These are phyloP conservation scores for Zygosaccharomyces pseudobailii DNA, from an alignment of 1,139 yeast species.

Conservation along the genomic window DNA sequence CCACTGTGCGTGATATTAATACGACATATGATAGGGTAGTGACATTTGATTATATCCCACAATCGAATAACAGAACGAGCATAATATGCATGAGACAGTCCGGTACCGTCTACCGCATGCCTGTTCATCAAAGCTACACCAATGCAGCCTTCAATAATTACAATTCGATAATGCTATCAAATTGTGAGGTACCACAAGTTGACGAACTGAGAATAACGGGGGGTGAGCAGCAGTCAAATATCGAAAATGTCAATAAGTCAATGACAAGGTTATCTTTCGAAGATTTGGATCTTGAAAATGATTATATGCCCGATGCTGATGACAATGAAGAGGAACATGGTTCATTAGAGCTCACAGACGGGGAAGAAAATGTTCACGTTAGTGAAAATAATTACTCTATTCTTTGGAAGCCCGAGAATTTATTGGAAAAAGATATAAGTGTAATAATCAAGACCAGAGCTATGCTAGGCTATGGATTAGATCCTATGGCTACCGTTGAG, in stretches of 20 bases:
- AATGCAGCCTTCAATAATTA: constrained; percentile 61
- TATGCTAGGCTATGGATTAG: constrained; percentile 64
- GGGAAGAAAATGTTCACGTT: constrained; percentile 18
- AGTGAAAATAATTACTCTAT: constrained; percentile 23
- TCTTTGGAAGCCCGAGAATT: constrained; percentile 33
- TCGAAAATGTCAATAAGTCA: constrained; percentile 19
- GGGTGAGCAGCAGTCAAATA: constrained; percentile 38
- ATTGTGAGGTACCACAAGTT: constrained; percentile 44
- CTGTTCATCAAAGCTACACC: constrained; percentile 63
- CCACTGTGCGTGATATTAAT: constrained; percentile 68
- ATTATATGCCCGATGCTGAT: constrained; percentile 17
- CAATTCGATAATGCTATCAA: constrained; percentile 65
- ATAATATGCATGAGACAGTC: constrained; percentile 86
- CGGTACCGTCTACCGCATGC: constrained; percentile 80
- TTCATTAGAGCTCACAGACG: constrained; percentile 32
- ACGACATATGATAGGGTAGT: constrained; percentile 78
- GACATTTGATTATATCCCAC: constrained; percentile 78
- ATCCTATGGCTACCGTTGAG: constrained; percentile 59
- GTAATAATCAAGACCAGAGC: constrained; percentile 68
- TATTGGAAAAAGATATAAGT: constrained; percentile 59
- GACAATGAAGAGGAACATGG: constrained; percentile 22
- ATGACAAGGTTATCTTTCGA: constrained; percentile 30
- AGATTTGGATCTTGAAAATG: constrained; percentile 30
- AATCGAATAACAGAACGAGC: constrained; percentile 40
- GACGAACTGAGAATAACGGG: constrained; percentile 30